phyloP scores from a whole-genome alignment of 2,329 filamentous ascomycete species.

The Fusarium algeriense region DNA sequence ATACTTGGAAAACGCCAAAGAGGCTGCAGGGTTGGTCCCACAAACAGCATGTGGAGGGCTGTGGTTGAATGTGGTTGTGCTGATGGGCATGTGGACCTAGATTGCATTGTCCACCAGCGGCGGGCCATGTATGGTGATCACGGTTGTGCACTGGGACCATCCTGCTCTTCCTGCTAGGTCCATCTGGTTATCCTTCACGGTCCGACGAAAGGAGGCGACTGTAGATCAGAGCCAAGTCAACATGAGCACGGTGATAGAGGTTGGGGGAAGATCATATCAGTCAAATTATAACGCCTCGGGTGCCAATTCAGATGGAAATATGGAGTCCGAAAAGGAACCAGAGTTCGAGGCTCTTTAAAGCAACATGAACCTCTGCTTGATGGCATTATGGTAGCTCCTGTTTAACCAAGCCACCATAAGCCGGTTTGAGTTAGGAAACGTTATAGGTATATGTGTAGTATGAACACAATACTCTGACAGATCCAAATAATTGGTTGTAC shows the following conservation, averaged over 20 bases:
- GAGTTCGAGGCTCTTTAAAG: constrained; percentile 8
- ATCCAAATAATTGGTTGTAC: constrained; percentile 22
- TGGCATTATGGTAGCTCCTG: constrained; percentile 11
- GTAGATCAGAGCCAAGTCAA: constrained; percentile 19
- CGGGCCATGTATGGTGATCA: constrained; percentile 44
- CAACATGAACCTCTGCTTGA: background rate
- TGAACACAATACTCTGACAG: constrained; percentile 8
- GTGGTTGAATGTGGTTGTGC: constrained; percentile 27
- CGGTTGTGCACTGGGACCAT: constrained; percentile 34
- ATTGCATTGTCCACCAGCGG: constrained; percentile 42
- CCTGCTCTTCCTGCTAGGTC: background rate
- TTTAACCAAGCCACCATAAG: constrained; percentile 1
- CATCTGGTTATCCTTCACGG: constrained; percentile 15
- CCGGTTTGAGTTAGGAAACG: background rate
- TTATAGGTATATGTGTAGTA: background rate
- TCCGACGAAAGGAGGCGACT: constrained; percentile 21
- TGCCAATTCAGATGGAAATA: constrained; percentile 19
- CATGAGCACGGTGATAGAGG: background rate
- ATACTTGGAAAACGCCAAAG: constrained; percentile 18
- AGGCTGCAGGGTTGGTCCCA: constrained; percentile 43
- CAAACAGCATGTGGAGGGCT: constrained; percentile 24
- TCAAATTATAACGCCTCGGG: constrained; percentile 24
- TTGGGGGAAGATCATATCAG: constrained; percentile 6
- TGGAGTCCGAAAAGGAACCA: constrained; percentile 4
- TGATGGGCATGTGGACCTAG: constrained; percentile 44